Evolutionary conservation across 495 filamentous ascomycete genomes (phyloP).

Genomic region (Thozetella sp.): DNA sequence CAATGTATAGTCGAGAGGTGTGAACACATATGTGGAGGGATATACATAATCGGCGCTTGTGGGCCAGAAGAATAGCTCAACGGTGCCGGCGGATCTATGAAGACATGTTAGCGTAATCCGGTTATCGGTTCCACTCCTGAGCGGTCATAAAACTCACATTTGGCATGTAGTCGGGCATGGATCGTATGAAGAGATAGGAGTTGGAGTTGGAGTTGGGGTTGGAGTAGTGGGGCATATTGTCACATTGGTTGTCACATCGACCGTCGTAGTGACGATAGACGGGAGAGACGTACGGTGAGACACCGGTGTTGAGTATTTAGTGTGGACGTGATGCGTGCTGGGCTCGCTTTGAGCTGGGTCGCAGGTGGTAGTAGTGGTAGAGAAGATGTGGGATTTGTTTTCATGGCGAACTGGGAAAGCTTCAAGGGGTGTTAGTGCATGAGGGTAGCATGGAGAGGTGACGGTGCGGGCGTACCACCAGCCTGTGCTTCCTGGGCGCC

Average conservation of each 20-base stretch:
- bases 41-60: no score
- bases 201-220: no score
- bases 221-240: slow-evolving; percentile 7
- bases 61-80: no score
- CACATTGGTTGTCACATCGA: background rate
- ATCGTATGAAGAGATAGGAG: slow-evolving; percentile 4
- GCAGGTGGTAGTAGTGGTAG: no score
- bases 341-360: no score
- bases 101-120: no score
- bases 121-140: no score
- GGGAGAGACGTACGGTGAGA: background rate
- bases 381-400: no score
- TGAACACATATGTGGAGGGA: no score
- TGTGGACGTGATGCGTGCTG: no score
- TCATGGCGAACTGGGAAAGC: background rate
- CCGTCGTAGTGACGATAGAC: background rate
- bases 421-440: background rate
- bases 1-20: no score
- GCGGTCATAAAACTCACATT: background rate
- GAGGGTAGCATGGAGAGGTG: background rate
- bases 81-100: no score
- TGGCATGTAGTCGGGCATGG: background rate
- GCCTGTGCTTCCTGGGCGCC: slow-evolving; percentile 4
- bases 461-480: slow-evolving; percentile 3
- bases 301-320: background rate